A percentile compares a stretch with the other conserved stretches of the same genome.
These are phyloP conservation scores for Cyamopsis tetragonoloba DNA, from an alignment of 306 rosid species.

Conservation along the genomic window DNA sequence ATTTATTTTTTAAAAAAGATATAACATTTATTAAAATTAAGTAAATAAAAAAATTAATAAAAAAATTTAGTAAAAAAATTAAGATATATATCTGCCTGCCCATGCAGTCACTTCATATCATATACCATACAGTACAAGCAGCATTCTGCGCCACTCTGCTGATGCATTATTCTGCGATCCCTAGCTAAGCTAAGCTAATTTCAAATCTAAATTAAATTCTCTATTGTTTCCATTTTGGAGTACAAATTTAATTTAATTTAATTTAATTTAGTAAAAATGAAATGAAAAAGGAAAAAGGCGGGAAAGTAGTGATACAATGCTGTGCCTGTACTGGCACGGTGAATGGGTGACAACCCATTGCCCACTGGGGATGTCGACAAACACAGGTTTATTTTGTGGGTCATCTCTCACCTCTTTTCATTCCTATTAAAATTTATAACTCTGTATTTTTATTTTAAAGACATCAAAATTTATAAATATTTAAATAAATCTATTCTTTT, in stretches of 20 bases:
- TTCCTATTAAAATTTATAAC: no score
- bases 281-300: no score
- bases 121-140: conserved; percentile 47
- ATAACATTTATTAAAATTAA: no score
- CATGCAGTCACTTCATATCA: conserved; percentile 77
- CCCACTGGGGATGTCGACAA: conserved; percentile 26
- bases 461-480: no score
- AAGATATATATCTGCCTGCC: conserved; percentile 63
- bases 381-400: conserved; percentile 32
- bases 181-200: not conserved
- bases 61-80: no score
- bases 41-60: no score
- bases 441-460: no score
- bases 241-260: conserved; percentile 22
- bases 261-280: not conserved
- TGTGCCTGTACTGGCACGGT: conserved; percentile 13
- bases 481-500: no score
- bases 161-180: not conserved
- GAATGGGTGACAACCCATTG: conserved; percentile 51
- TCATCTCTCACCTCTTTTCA: conserved; percentile 37
- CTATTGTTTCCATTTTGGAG: conserved; percentile 23
- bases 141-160: conserved; percentile 50
- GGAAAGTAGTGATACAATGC: no score
- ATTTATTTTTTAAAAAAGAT: no score
- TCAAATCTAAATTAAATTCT: conserved; percentile 18